phyloP scores from a whole-genome alignment of 345 rosid species.

The Gossypium thurberi region DNA sequence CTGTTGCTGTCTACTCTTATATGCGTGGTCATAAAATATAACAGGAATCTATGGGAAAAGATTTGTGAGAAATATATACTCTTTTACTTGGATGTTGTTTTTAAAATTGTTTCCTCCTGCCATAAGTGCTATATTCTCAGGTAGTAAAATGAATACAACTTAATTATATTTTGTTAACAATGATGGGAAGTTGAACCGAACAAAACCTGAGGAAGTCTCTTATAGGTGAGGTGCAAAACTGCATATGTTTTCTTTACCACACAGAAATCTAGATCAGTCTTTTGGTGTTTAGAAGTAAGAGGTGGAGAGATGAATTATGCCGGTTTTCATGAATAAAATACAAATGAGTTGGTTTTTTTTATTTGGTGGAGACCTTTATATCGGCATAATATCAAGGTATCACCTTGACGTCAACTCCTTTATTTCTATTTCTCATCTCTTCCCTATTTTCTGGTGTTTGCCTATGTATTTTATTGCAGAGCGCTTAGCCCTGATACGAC shows the following conservation, averaged over 20 bases:
- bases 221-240: neutral
- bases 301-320: neutral
- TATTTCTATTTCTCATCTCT: neutral
- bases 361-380: neutral
- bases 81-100: neutral
- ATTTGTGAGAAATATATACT: neutral
- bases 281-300: neutral
- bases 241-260: neutral
- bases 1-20: neutral
- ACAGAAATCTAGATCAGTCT: neutral
- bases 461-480: constrained; percentile 29
- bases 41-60: neutral
- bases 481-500: constrained; percentile 76
- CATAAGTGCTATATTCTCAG: neutral
- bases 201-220: neutral
- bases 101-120: neutral
- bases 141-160: neutral
- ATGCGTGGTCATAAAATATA: neutral
- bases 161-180: neutral
- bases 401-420: neutral
- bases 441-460: neutral
- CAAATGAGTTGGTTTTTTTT: neutral
- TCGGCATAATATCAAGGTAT: no score
- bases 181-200: neutral
- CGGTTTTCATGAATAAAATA: neutral